A percentile compares a stretch with the other conserved stretches of the same genome.
These are phyloP conservation scores for Carnegiea gigantea DNA, from an alignment of 179 eudicot species.

Conservation along the genomic window DNA sequence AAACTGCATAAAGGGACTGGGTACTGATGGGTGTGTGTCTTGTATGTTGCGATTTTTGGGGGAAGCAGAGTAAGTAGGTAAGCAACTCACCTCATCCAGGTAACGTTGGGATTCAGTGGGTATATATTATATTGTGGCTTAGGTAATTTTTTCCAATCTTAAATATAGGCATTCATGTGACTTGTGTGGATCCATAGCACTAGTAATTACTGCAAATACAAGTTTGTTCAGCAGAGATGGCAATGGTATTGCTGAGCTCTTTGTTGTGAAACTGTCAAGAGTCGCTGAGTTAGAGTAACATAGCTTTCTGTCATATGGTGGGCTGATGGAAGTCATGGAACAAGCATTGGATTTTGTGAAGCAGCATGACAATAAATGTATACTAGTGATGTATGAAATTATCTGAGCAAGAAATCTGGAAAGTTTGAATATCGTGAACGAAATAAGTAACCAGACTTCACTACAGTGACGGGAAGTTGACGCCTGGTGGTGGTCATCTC, in stretches of 20 bases:
- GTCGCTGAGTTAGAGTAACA: background rate
- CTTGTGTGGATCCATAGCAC: background rate
- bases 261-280: no score
- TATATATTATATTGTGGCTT: background rate
- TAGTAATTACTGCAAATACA: background rate
- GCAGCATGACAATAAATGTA: background rate
- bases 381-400: background rate
- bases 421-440: background rate
- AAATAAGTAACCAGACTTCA: background rate
- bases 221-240: no score
- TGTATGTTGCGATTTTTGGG: background rate
- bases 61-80: no score
- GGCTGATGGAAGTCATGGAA: background rate
- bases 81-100: background rate
- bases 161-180: background rate
- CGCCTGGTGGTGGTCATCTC: background rate
- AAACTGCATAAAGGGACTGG: background rate
- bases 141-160: background rate
- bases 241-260: no score
- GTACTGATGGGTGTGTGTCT: background rate
- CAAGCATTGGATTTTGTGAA: background rate
- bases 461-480: background rate
- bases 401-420: background rate
- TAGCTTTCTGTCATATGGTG: background rate
- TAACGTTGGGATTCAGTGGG: background rate